phyloP scores from a whole-genome alignment of 306 rosid species.

The Vigna nakashimae region DNA sequence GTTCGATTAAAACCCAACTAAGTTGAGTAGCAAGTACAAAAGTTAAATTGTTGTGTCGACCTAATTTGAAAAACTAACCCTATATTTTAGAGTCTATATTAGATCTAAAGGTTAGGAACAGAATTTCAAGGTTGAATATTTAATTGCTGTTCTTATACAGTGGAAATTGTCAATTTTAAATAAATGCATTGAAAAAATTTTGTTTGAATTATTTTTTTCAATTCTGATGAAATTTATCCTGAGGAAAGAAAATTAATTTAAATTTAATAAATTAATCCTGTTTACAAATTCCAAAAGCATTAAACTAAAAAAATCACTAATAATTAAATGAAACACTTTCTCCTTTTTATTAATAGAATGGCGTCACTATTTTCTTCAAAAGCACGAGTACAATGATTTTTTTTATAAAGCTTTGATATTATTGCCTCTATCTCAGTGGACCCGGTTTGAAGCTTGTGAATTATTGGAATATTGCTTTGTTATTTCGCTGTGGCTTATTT shows the following conservation, averaged over 20 bases:
- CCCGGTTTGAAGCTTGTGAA: neutral
- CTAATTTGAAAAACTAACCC: neutral
- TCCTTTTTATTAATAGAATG: neutral
- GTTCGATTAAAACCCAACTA: neutral
- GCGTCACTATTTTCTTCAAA: neutral
- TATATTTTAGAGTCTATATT: neutral
- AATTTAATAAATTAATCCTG: neutral
- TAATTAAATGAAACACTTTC: neutral
- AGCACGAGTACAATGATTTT: neutral
- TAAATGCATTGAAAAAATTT: neutral
- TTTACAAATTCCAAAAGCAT: neutral
- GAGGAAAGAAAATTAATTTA: neutral
- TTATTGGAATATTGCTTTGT: slow-evolving; percentile 3
- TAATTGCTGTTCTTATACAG: neutral
- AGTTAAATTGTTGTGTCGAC: neutral
- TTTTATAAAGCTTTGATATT: neutral
- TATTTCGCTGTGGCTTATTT: neutral
- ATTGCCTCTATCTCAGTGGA: neutral
- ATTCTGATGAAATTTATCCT: neutral
- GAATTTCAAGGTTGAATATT: neutral
- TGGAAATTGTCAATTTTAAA: no score
- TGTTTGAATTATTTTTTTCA: neutral
- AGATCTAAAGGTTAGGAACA: neutral
- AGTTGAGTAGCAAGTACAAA: neutral
- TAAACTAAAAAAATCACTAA: neutral